These are phyloP conservation scores for Ophiosphaerella narmari DNA, from an alignment of 2,329 filamentous ascomycete species.

Conservation along the genomic window DNA sequence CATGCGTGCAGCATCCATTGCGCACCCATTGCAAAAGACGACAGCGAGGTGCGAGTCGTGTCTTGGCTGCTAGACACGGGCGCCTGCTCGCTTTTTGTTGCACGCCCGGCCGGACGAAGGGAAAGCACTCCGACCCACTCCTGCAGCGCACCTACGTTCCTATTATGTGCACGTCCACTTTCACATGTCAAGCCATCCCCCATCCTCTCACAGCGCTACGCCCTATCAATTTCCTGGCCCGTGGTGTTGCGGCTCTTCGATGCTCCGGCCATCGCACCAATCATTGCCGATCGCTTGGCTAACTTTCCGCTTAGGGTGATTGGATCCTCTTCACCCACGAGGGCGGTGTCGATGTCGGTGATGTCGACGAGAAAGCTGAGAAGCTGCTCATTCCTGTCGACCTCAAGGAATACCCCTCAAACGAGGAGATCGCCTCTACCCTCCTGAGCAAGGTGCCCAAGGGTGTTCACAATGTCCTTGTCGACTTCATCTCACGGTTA, in stretches of 20 bases:
- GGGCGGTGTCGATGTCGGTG: slow-evolving; percentile 98
- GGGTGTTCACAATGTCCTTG: slow-evolving; percentile 95
- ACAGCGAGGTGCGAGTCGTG: slow-evolving; percentile 18
- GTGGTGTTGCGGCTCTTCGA: slow-evolving; percentile 43
- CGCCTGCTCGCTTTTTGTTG: slow-evolving; percentile 41
- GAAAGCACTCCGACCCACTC: slow-evolving; percentile 45
- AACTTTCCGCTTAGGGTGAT: slow-evolving; percentile 72
- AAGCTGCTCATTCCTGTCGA: slow-evolving; percentile 98
- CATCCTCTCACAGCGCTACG: slow-evolving; percentile 18
- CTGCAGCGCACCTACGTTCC: slow-evolving; percentile 37
- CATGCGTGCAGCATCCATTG: slow-evolving; percentile 15
- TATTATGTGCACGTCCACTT: slow-evolving; percentile 38
- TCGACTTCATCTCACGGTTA: slow-evolving; percentile 97
- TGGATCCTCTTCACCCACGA: slow-evolving; percentile 99
- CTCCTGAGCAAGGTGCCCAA: slow-evolving; percentile 92
- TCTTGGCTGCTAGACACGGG: slow-evolving; percentile 26
- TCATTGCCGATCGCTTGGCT: slow-evolving; percentile 33
- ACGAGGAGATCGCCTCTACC: slow-evolving; percentile 83
- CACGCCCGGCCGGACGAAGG: slow-evolving; percentile 46
- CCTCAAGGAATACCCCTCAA: slow-evolving; percentile 91
- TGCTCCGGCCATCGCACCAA: slow-evolving; percentile 23
- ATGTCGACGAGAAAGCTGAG: slow-evolving; percentile 98
- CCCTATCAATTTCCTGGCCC: slow-evolving; percentile 17
- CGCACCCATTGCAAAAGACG: slow-evolving; percentile 7
- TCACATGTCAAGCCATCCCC: slow-evolving; percentile 38